phyloP scores from a whole-genome alignment of 495 filamentous ascomycete species.

The Penicillium lagena region DNA sequence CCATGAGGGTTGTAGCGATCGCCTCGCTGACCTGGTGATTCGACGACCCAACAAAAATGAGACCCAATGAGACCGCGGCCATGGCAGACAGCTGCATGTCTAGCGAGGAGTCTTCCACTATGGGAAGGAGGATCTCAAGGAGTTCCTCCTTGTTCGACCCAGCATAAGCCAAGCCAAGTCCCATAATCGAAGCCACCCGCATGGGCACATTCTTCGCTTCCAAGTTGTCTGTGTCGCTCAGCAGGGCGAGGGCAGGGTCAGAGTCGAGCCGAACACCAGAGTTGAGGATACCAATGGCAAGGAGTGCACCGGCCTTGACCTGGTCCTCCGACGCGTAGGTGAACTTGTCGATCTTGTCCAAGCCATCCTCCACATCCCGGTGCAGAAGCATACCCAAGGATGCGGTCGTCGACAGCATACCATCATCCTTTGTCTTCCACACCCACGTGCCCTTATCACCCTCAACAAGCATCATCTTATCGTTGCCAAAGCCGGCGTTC shows the following conservation, averaged over 20 bases:
- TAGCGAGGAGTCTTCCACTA: conserved; percentile 71
- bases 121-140: conserved; percentile 72
- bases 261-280: conserved; percentile 80
- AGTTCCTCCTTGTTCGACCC: conserved; percentile 85
- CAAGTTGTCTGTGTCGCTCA: conserved; percentile 71
- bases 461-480: conserved; percentile 91
- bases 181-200: conserved; percentile 83
- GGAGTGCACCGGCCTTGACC: conserved; percentile 81
- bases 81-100: conserved; percentile 96
- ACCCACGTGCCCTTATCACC: conserved; percentile 85
- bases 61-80: conserved; percentile 84
- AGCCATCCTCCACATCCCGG: conserved; percentile 83
- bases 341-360: conserved; percentile 91
- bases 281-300: conserved; percentile 91
- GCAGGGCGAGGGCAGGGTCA: conserved; percentile 80
- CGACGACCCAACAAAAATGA: conserved; percentile 89
- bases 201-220: conserved; percentile 69
- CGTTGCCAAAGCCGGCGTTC: conserved; percentile 90
- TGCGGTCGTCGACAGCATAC: conserved; percentile 92
- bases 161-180: conserved; percentile 88
- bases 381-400: conserved; percentile 84
- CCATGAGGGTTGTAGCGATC: conserved; percentile 83
- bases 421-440: conserved; percentile 98
- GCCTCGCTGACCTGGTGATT: conserved; percentile 83
- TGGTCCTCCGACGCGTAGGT: conserved; percentile 76